A percentile compares a stretch with the other conserved stretches of the same genome.
phyloP scores from a whole-genome alignment of 495 filamentous ascomycete genomes.

The Aspergillus olivimuriae region DNA sequence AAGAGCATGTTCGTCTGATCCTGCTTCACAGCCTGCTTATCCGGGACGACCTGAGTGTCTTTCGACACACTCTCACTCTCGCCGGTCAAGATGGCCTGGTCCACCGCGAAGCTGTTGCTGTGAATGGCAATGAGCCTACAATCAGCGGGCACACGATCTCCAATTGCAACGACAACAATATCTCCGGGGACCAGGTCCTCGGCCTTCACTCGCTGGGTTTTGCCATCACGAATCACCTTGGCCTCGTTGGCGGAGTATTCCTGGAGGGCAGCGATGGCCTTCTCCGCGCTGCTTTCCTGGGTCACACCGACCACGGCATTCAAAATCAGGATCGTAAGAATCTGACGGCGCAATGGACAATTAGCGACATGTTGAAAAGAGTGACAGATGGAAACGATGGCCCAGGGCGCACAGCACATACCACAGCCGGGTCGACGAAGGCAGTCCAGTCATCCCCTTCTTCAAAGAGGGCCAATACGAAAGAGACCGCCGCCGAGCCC shows the following conservation, averaged over 20 bases:
- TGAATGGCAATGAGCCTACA: conserved; percentile 85
- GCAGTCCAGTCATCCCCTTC: conserved; percentile 90
- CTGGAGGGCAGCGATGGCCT: conserved; percentile 95
- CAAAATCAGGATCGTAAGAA: conserved; percentile 92
- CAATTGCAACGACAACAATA: conserved; percentile 81
- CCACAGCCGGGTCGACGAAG: conserved; percentile 96
- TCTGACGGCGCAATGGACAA: conserved; percentile 43
- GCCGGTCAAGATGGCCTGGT: conserved; percentile 96
- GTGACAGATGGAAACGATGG: not conserved
- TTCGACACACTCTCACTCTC: conserved; percentile 98
- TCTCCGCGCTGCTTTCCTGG: conserved; percentile 97
- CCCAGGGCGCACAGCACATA: conserved; percentile 35
- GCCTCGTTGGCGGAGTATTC: conserved; percentile 99
- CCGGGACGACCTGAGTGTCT: conserved; percentile 60
- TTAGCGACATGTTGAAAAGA: conserved; percentile 10
- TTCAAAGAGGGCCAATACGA: conserved; percentile 89
- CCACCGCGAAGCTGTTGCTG: conserved; percentile 93
- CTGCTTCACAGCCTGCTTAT: conserved; percentile 87
- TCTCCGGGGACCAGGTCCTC: conserved; percentile 97
- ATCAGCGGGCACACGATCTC: conserved; percentile 94
- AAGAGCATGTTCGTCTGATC: conserved; percentile 98
- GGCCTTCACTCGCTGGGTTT: conserved; percentile 71
- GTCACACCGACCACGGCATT: conserved; percentile 97
- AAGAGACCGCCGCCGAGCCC: conserved; percentile 89
- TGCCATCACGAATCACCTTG: conserved; percentile 79